A percentile compares a stretch with the other conserved stretches of the same genome.
These are phyloP conservation scores for Quercus phellos DNA, from an alignment of 331 rosid species.

Conservation along the genomic window DNA sequence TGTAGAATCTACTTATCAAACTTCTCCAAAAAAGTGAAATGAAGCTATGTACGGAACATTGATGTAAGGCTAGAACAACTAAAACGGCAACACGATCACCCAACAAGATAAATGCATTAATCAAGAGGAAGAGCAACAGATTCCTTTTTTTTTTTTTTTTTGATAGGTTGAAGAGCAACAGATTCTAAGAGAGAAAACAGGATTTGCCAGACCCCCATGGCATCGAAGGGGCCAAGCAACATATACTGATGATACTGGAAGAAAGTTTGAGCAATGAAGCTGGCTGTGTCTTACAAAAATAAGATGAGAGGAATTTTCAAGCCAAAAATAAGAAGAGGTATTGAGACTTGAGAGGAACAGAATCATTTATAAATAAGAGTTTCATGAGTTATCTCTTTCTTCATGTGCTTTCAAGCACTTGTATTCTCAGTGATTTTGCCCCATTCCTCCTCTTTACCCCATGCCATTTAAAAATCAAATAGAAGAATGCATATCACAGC, in stretches of 20 bases:
- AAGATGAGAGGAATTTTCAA: background rate
- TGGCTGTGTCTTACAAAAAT: background rate
- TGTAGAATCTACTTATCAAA: background rate
- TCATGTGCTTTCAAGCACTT: background rate
- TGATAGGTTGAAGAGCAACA: background rate
- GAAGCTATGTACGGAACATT: background rate
- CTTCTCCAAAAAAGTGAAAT: background rate
- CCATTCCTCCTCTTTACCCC: background rate
- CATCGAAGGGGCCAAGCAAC: conserved; percentile 1
- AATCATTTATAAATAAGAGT: background rate
- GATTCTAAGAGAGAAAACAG: background rate
- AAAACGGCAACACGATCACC: no score
- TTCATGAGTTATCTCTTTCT: background rate
- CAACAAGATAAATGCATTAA: no score
- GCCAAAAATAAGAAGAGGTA: no score
- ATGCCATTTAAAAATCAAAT: background rate
- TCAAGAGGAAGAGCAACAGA: no score
- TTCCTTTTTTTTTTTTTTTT: no score
- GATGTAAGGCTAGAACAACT: background rate
- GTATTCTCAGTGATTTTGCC: background rate
- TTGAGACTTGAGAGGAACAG: background rate
- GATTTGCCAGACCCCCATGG: background rate
- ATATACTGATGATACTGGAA: background rate
- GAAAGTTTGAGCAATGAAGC: background rate
- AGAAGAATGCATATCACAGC: background rate